Evolutionary conservation across 257 asterid species (phyloP), one percentile per base, ranked within the genome.

Genomic region (Striga asiatica): DNA sequence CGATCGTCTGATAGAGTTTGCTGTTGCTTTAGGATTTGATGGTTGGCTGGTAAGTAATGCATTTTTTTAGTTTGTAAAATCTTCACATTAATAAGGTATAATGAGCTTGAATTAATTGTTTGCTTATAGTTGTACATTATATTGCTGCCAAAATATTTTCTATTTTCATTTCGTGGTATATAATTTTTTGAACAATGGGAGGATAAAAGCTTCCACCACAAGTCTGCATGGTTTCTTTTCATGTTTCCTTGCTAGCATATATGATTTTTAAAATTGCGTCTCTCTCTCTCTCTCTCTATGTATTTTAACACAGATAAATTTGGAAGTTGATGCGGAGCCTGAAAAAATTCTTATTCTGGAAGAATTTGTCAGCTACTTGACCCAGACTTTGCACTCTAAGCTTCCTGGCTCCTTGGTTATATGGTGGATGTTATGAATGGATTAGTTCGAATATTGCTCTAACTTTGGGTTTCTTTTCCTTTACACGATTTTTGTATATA

Each of bases 11-110:
- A 60, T 71, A 31, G 89, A 85, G 83, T 85, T 85, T 50, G 87
- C 95, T 47, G 68, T 55, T 58, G 86, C 80, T 62, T 61, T 85
- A 25, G 84, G 93, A 70, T 80, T 85, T 69, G 95, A 85, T 74
- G 95, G 95, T n/a, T 85, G 95, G 95, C 83, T 85, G 81, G 95
- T 85, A 74, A 62, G 47, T 17, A 12, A 0, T 10, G 14, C 41
- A 12, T 39, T 39, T n/a, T n/a, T n/a, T n/a, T n/a, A n/a, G n/a
- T n/a, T n/a, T n/a, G n/a, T n/a, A n/a, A n/a, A n/a, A n/a, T n/a
- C n/a, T n/a, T n/a, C n/a, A n/a, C n/a, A n/a, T n/a, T n/a, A n/a
- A n/a, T n/a, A n/a, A n/a, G n/a, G n/a, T n/a, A n/a, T n/a, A n/a
- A n/a, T n/a, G n/a, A n/a, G n/a, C n/a, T n/a, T n/a, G n/a, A n/a